Base-by-base conservation (phyloP, 1,284 basidiomycete species). In the Baeospora myosura region DNA sequence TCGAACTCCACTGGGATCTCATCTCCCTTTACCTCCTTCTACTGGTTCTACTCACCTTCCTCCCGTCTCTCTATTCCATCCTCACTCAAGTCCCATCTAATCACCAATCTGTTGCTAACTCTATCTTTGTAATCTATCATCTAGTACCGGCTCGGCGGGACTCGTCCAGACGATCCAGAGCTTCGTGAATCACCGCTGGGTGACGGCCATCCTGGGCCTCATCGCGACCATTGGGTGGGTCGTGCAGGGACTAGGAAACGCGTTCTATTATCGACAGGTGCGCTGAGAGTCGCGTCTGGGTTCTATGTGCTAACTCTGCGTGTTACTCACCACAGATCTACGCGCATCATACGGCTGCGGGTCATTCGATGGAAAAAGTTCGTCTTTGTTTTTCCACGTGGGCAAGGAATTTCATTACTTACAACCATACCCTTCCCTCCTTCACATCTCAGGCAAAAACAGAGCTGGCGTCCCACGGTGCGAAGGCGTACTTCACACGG, bases 61-160 rank as follows among this genome's bases (percentile, higher is more conserved):
- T 40, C 24, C 43, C 39, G 42, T 45, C 36, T 53, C 18, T 51
- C 62, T 25, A 16, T 36, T 34, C 18, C 18, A 40, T 32, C n/a
- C n/a, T n/a, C n/a, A n/a, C n/a, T n/a, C n/a, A n/a, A n/a, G n/a
- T n/a, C n/a, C n/a, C 41, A 40, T 24, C 17, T 34, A 21, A 12
- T 3, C 10, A 43, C 35, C 36, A 33, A 42, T 44, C 30, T 36
- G 32, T 44, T 44, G 45, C 41, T 41, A 29, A 44, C 47, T 31
- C 39, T 14, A 11, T 33, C 16, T 39, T 43, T 39, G 47, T 47
- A 22, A 25, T 18, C 28, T 21, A 23, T 41, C 24, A 21, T 20
- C 24, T 50, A 86, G 88, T 45, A 96, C 94, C 31, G 95, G 95
- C 20, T 90, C 89, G 29, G 92, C 90, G 8, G 95, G 96, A n/a